Percentiles rank a stretch among this genome's conserved stretches.
Evolutionary conservation across 768 basidiomycete species (phyloP).

Genomic region (Kwoniella shandongensis): DNA sequence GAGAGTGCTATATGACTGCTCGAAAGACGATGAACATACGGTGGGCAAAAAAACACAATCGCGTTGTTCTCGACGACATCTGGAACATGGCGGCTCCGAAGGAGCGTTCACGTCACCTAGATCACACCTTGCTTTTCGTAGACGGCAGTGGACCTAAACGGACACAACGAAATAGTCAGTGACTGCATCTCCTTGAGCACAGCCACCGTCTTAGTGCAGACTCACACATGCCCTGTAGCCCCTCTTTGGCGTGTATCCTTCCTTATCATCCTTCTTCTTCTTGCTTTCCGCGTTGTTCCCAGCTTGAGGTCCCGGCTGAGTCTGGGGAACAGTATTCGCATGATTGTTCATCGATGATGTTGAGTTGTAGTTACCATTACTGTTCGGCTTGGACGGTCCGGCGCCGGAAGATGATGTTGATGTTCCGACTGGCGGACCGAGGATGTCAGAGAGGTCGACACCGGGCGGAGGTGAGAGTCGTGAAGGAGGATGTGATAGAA

Average conservation of each 20-base stretch:
- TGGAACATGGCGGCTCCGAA: conserved; percentile 43
- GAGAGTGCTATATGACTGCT: not conserved
- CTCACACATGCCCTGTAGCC: conserved; percentile 46
- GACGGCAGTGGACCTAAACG: conserved; percentile 38
- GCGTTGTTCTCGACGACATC: conserved; percentile 46
- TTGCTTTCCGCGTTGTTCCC: conserved; percentile 2
- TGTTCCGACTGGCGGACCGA: not conserved
- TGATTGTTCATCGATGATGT: too few relatives aligned
- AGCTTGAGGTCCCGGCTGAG: conserved; percentile 6
- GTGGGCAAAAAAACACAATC: conserved; percentile 48
- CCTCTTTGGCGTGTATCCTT: conserved; percentile 32
- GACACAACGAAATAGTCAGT: not conserved
- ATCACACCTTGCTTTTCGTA: conserved; percentile 49
- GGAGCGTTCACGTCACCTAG: conserved; percentile 50
- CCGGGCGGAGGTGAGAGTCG: conserved; percentile 19
- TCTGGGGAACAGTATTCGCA: conserved; percentile 4
- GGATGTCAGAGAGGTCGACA: not conserved
- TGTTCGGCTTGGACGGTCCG: not conserved
- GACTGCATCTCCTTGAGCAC: not conserved
- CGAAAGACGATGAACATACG: conserved; percentile 18
- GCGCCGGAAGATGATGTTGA: not conserved
- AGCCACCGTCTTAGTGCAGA: not conserved
- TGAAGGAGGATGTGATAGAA: conserved; percentile 8
- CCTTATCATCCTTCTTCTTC: conserved; percentile 24
- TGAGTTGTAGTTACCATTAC: too few relatives aligned